phyloP scores from a whole-genome alignment of 78 protist species.

The Mastigamoeba balamuthi region DNA sequence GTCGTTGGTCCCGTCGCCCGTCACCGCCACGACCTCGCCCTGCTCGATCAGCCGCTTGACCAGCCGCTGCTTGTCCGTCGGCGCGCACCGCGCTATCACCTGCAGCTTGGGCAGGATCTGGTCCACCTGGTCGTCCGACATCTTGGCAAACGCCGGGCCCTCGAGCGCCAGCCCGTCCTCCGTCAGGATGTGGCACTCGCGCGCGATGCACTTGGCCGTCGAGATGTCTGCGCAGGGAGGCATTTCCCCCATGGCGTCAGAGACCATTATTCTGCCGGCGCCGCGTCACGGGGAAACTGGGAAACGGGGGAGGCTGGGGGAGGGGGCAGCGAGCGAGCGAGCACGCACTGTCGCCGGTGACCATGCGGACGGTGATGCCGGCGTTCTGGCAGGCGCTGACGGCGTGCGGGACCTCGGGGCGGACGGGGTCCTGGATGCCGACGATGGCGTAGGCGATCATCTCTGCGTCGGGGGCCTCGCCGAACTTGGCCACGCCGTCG shows the following conservation, averaged over 20 bases:
- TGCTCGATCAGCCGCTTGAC: conserved; percentile 56
- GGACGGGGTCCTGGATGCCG: conserved; percentile 94
- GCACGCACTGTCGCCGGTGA: conserved; percentile 91
- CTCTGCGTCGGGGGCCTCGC: conserved; percentile 19
- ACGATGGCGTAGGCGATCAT: conserved; percentile 62
- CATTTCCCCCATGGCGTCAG: no score
- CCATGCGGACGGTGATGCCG: conserved; percentile 95
- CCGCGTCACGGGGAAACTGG: no score
- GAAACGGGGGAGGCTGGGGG: not conserved
- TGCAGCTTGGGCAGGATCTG: conserved; percentile 56
- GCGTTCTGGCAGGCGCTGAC: conserved; percentile 72
- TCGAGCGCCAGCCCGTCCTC: conserved; percentile 66
- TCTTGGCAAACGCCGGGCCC: conserved; percentile 68
- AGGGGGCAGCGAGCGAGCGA: not conserved
- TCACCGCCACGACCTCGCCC: conserved; percentile 93
- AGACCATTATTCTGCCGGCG: no score
- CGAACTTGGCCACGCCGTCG: not conserved
- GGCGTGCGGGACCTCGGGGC: conserved; percentile 88
- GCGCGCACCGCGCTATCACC: conserved; percentile 89
- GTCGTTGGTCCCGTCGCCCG: conserved; percentile 98
- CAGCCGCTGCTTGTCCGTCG: conserved; percentile 82
- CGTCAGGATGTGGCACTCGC: conserved; percentile 80
- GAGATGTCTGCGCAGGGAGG: conserved; percentile 28
- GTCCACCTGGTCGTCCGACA: conserved; percentile 56
- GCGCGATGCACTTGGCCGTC: conserved; percentile 87